Percentiles rank a stretch among this genome's conserved stretches.
These are phyloP conservation scores for Kluyveromyces aestuarii DNA, from an alignment of 805 yeast species.

Conservation along the genomic window DNA sequence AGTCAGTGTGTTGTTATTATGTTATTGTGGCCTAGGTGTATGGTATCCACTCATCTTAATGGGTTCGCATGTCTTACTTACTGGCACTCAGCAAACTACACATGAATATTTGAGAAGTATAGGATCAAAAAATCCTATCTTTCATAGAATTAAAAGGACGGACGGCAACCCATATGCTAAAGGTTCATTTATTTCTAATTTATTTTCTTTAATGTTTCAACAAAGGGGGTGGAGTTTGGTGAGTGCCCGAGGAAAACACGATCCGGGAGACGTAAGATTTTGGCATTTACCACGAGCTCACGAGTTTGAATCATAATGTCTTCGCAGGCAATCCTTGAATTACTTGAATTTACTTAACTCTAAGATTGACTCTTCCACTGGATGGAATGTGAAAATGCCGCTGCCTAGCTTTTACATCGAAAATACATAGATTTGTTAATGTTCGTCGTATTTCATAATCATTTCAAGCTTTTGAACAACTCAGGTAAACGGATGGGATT, in stretches of 20 bases:
- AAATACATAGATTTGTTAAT: too few relatives aligned
- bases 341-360: too few relatives aligned
- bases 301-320: slow-evolving; percentile 8
- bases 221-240: slow-evolving; percentile 33
- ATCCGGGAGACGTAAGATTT: slow-evolving; percentile 34
- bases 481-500: too few relatives aligned
- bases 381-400: too few relatives aligned
- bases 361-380: too few relatives aligned
- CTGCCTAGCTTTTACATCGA: too few relatives aligned
- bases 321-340: too few relatives aligned
- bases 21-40: slow-evolving; percentile 38
- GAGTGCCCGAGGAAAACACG: slow-evolving; percentile 25
- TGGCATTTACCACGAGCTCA: slow-evolving; percentile 14
- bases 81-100: slow-evolving; percentile 55
- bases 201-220: slow-evolving; percentile 26
- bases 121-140: slow-evolving; percentile 29
- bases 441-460: too few relatives aligned
- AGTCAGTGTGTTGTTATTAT: slow-evolving; percentile 42
- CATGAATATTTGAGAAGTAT: slow-evolving; percentile 55
- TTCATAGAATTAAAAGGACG: slow-evolving; percentile 13
- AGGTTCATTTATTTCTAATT: slow-evolving; percentile 25
- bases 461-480: too few relatives aligned
- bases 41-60: slow-evolving; percentile 50
- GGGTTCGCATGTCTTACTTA: slow-evolving; percentile 44
- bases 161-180: slow-evolving; percentile 32